Base-by-base conservation (phyloP, 768 basidiomycete species). In the Hirschioporus abietinus region DNA sequence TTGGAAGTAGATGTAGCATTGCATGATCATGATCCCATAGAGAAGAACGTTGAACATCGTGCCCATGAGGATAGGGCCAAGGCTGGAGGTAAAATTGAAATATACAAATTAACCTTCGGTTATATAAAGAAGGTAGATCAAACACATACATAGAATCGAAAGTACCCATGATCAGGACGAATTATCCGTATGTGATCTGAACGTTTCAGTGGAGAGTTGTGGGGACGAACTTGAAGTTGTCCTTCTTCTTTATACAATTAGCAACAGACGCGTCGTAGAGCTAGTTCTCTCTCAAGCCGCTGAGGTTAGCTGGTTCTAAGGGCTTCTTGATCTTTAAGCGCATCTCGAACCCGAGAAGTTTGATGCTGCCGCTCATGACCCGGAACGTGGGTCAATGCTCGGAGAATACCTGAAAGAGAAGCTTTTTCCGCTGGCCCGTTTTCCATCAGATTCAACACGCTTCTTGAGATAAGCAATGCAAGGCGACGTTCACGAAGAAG, bases 41-140 rank as follows among this genome's bases (percentile, higher is more conserved):
- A 69, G 64, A 7, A 67, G 24, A 34, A 59, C 63, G 34, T 69
- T 66, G 66, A 69, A 23, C 23, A 69, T 52, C 1, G 65, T 65
- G 8, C 66, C 68, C n/a, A 69, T 66, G 63, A 69, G 63, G 35
- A 69, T 64, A 18, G 68, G 68, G 3, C 68, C 68, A 58, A 64
- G 61, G 59, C 68, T 68, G 66, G 20, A 65, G 25, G 66, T 67
- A 18, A 63, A 63, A 10, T 12, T 20, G 12, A 5, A 10, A 15
- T 20, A 52, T 1, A 10, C 12, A 52, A 52, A 52, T 15, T 15
- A 52, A 52, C 5, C 20, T 12, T 52, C 4, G 20, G 42, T 15
- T 12, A 3, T 15, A 15, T 52, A 10, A 52, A 15, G 12, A 15
- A 52, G 15, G 12, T 10, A 15, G 42, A 52, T 5, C 12, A 52